phyloP scores from a whole-genome alignment of 2,329 filamentous ascomycete genomes.

The Alternaria panax region DNA sequence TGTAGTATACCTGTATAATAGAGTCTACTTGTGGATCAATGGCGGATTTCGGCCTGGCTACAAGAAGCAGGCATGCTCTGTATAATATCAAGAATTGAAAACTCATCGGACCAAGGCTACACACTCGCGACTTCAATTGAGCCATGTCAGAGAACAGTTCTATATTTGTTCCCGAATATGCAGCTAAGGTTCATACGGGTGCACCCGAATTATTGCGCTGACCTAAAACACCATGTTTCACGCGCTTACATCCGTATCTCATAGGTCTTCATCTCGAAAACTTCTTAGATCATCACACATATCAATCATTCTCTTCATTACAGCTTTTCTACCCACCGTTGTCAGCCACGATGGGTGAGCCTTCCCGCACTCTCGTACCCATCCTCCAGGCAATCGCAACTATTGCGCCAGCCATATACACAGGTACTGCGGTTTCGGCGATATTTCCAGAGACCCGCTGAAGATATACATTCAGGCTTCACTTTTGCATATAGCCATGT shows the following conservation, averaged over 20 bases:
- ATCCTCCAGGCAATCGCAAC: conserved; percentile 30
- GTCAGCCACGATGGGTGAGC: not conserved
- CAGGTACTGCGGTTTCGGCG: conserved; percentile 12
- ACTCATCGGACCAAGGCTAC: not conserved
- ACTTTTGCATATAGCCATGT: conserved; percentile 47
- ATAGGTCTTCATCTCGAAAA: not conserved
- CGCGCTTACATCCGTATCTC: not conserved
- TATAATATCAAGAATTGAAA: not conserved
- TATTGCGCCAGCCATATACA: conserved; percentile 35
- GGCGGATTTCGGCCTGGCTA: not conserved
- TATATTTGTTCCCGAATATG: not conserved
- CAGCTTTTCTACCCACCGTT: not conserved
- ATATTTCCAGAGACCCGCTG: not conserved
- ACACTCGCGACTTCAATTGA: not conserved
- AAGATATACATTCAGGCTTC: conserved; percentile 23
- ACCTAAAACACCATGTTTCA: not conserved
- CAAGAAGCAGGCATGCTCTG: not conserved
- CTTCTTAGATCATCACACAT: not conserved
- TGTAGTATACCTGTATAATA: conserved; percentile 19
- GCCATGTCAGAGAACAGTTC: not conserved
- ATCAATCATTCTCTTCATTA: not conserved
- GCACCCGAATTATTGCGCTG: not conserved
- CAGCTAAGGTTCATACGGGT: not conserved
- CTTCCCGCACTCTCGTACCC: not conserved
- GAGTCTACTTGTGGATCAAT: not conserved